Conservation (phyloP, 2,329 filamentous ascomycete species). For the Exserohilum rostratum region DNA sequence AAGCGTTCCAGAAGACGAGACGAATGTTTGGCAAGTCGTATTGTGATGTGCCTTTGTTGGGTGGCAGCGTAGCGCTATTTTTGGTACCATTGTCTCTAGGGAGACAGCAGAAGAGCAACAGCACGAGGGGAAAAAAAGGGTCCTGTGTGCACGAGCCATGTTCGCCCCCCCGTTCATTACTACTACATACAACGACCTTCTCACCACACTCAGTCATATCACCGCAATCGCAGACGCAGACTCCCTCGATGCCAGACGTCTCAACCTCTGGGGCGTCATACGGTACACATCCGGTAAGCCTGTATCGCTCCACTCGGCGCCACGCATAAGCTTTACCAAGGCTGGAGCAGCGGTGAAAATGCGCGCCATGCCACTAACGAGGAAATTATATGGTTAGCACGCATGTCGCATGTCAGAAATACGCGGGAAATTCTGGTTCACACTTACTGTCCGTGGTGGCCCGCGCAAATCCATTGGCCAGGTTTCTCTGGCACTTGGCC, state of each 20-base stretch:
- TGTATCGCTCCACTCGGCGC: slow-evolving; percentile 22
- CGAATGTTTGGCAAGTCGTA: not conserved
- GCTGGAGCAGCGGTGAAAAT: slow-evolving; percentile 38
- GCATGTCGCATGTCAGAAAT: no score
- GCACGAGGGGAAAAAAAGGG: no score
- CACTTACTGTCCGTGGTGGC: no score
- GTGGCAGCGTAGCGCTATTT: no score
- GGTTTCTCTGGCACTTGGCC: no score
- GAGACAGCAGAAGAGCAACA: no score
- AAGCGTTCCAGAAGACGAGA: not conserved
- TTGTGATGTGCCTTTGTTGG: no score
- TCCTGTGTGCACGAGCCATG: no score
- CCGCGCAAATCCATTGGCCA: no score
- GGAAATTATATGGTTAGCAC: no score
- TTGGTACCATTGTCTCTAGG: no score
- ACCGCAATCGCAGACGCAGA: slow-evolving; percentile 9
- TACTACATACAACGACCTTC: not conserved
- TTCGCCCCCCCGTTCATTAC: not conserved
- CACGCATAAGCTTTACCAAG: slow-evolving; percentile 33
- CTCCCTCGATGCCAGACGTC: slow-evolving; percentile 7
- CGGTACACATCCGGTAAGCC: slow-evolving; percentile 33
- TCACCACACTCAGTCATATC: slow-evolving; percentile 9
- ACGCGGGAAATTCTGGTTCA: no score
- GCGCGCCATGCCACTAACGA: slow-evolving; percentile 32
- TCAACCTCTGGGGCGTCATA: slow-evolving; percentile 24